Percentiles rank a stretch among this genome's conserved stretches.
phyloP scores from a whole-genome alignment of 495 filamentous ascomycete genomes.

The Aspergillus asperescens region DNA sequence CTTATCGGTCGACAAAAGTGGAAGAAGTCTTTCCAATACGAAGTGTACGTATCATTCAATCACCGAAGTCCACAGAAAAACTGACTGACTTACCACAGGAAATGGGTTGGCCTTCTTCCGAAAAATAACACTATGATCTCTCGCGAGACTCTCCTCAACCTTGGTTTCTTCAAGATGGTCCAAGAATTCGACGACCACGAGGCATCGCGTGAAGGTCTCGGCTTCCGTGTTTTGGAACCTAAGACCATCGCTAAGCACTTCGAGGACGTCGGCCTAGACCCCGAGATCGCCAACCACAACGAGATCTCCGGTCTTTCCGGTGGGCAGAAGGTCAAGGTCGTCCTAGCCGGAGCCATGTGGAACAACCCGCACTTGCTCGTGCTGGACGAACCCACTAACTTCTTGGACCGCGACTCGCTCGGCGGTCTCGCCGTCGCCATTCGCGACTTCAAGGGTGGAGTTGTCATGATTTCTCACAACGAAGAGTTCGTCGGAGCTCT shows the following conservation, averaged over 20 bases:
- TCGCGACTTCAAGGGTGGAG: conserved; percentile 94
- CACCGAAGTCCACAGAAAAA: too few relatives aligned
- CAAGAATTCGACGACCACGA: conserved; percentile 99
- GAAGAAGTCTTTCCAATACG: conserved; percentile 99
- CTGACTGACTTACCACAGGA: too few relatives aligned
- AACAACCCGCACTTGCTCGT: conserved; percentile 97
- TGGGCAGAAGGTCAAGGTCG: conserved; percentile 99
- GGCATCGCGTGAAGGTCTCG: conserved; percentile 92
- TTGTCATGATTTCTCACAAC: conserved; percentile 99
- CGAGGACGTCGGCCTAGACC: conserved; percentile 91
- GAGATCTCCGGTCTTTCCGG: conserved; percentile 94
- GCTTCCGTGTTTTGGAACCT: conserved; percentile 86
- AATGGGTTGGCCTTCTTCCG: conserved; percentile 83
- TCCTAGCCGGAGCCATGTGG: conserved; percentile 97
- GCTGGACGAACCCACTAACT: conserved; percentile 98
- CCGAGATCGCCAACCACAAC: conserved; percentile 98
- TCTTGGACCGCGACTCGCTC: conserved; percentile 94
- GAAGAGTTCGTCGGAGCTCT: conserved; percentile 96
- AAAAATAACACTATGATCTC: conserved; percentile 92
- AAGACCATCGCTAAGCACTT: conserved; percentile 96
- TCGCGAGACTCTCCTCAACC: conserved; percentile 79
- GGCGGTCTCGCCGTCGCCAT: conserved; percentile 94
- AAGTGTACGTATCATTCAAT: conserved; percentile 69
- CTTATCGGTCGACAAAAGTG: conserved; percentile 96
- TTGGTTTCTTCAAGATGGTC: conserved; percentile 85